Evolutionary conservation across 208 protist genomes (phyloP).

Genomic region (Trypanosoma rangeli): DNA sequence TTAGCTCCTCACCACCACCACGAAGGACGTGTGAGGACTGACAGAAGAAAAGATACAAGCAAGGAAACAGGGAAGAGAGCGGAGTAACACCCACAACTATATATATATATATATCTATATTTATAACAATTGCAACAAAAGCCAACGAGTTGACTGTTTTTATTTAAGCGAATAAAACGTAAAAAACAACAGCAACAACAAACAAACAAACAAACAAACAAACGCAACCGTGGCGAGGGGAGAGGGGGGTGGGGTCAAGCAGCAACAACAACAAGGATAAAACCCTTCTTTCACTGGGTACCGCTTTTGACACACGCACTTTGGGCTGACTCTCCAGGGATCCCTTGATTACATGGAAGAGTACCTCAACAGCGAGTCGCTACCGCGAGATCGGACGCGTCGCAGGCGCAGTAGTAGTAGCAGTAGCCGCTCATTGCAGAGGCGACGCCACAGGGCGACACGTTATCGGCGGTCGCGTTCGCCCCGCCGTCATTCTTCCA

Average conservation of each 20-base stretch:
- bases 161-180: background rate
- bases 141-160: too few relatives aligned
- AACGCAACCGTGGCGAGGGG: too few relatives aligned
- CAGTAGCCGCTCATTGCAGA: background rate
- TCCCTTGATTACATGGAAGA: slow-evolving; percentile 13
- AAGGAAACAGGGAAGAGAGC: background rate
- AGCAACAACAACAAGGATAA: background rate
- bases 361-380: slow-evolving; percentile 2
- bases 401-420: slow-evolving; percentile 2
- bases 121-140: background rate
- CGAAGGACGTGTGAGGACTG: background rate
- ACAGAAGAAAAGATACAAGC: background rate
- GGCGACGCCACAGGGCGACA: background rate
- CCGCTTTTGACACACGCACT: background rate
- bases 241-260: too few relatives aligned
- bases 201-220: slow-evolving; percentile 2
- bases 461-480: slow-evolving; percentile 7
- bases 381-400: slow-evolving; percentile 4
- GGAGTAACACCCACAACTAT: too few relatives aligned
- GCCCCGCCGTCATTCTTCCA: background rate
- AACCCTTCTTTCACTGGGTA: background rate
- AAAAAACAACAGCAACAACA: background rate
- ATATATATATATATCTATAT: too few relatives aligned
- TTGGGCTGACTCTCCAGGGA: background rate
- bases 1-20: background rate